Base-by-base conservation (phyloP, 1,139 yeast genomes). In the Geotrichum klebahnii region DNA sequence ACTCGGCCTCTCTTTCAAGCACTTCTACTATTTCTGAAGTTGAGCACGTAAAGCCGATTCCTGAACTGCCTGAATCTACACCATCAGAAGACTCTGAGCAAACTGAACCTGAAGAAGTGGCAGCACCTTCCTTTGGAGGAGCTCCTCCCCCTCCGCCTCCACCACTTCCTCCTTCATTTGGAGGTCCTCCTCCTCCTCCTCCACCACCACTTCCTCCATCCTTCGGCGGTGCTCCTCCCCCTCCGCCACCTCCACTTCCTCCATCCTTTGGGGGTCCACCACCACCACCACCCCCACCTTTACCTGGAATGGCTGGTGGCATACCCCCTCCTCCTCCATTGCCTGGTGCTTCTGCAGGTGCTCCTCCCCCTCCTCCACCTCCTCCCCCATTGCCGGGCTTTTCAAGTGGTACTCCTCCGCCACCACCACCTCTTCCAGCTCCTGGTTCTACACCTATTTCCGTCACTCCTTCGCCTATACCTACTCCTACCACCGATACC, bases 321-420 rank as follows among this genome's bases (percentile, higher is more conserved):
- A 64, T 68, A 2, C 61, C 64, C 2, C 62, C 65, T 14, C 51
- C 58, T 0, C 63, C 63, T 16, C 65, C 68, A 3, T 59, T 63
- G 2, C 60, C 64, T n/a, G 39, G 55, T 16, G 54, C 52, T 35
- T 48, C 48, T 14, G 54, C 43, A 10, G 50, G 56, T 2, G 46
- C 44, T 3, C 40, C 46, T 23, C 50, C 57, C 9, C 56, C 62
- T 9, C 55, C 59, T 3, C n/a, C n/a, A n/a, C n/a, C n/a, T n/a
- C n/a, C n/a, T 32, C 69, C 70, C 12, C 69, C 70, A 1, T 67
- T 68, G 16, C 66, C 66, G 5, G 69, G 64, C 8, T 58, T 51
- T 51, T 46, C 56, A 2, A 61, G 63, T 1, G 45, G 54, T 2
- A 49, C 54, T 28, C 44, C 54, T 8, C 56, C 59, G 12, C 48